Evolutionary conservation across 2,329 filamentous ascomycete genomes (phyloP).

Genomic region (Fusarium sp.): DNA sequence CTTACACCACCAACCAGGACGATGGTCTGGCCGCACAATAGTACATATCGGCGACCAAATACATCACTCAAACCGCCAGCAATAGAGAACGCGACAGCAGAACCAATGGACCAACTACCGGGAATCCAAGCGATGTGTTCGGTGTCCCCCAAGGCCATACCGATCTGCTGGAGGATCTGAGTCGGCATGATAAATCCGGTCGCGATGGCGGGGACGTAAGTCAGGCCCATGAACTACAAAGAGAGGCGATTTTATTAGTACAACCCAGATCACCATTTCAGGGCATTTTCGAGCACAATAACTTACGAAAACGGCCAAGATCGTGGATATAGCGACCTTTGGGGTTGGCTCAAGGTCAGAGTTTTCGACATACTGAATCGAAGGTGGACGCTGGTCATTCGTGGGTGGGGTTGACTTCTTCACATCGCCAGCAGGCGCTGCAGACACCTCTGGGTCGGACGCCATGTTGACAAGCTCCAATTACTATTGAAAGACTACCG

Average conservation of each 20-base stretch:
- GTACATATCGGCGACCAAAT: slow-evolving; percentile 10
- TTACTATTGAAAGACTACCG: background rate
- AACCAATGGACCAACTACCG: slow-evolving; percentile 11
- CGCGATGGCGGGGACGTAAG: slow-evolving; percentile 14
- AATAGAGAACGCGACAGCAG: slow-evolving; percentile 11
- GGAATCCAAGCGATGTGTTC: slow-evolving; percentile 14
- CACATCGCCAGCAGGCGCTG: background rate
- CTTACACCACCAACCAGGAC: slow-evolving; percentile 7
- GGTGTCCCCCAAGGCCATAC: slow-evolving; percentile 3
- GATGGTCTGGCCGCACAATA: slow-evolving; percentile 7
- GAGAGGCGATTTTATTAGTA: background rate
- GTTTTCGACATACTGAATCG: slow-evolving; percentile 1
- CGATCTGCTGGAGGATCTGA: slow-evolving; percentile 16
- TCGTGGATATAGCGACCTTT: slow-evolving; percentile 11
- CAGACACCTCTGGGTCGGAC: background rate
- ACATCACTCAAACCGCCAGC: slow-evolving; percentile 16
- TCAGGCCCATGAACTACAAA: slow-evolving; percentile 10
- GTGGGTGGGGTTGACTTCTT: background rate
- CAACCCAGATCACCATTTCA: background rate
- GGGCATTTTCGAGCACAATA: accelerated
- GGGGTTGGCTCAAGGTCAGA: background rate
- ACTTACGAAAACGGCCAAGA: slow-evolving; percentile 12
- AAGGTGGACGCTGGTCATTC: background rate
- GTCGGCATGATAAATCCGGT: slow-evolving; percentile 15
- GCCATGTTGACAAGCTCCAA: background rate